Evolutionary conservation across 169 alveolate species (phyloP).

Genomic region (Cryptosporidium muris): DNA sequence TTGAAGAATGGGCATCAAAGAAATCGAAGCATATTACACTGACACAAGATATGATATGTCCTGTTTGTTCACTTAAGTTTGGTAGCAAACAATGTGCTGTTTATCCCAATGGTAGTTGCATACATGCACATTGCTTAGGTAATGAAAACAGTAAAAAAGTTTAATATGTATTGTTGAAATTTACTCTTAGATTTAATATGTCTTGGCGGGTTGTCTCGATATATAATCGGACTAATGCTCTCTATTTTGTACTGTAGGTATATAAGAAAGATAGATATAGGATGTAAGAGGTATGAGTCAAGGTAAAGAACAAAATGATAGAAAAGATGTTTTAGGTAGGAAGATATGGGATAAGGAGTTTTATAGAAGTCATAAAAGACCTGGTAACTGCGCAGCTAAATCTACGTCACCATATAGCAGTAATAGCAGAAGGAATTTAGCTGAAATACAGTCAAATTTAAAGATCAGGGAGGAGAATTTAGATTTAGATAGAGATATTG

Average conservation of each 20-base stretch:
- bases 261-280: not conserved
- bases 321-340: slow-evolving; percentile 24
- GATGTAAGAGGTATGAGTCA: not conserved
- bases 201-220: slow-evolving; percentile 1
- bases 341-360: slow-evolving; percentile 62
- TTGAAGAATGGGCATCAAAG: slow-evolving; percentile 39
- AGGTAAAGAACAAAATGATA: not conserved
- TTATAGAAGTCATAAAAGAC: slow-evolving; percentile 34
- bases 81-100: slow-evolving; percentile 60
- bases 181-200: not conserved
- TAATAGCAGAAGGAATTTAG: not conserved
- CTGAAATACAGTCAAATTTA: not conserved
- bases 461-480: slow-evolving; percentile 38
- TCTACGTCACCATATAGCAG: not conserved
- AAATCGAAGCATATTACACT: slow-evolving; percentile 44
- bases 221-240: not conserved
- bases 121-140: slow-evolving; percentile 51
- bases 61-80: slow-evolving; percentile 46
- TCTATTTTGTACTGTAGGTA: not conserved
- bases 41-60: slow-evolving; percentile 67
- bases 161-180: not conserved
- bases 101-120: slow-evolving; percentile 62
- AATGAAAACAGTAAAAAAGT: slow-evolving; percentile 14
- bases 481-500: slow-evolving; percentile 12
- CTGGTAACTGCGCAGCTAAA: slow-evolving; percentile 6